Evolutionary conservation across 129 eudicot genomes (phyloP).

Genomic region (Helichrysum umbraculigerum): DNA sequence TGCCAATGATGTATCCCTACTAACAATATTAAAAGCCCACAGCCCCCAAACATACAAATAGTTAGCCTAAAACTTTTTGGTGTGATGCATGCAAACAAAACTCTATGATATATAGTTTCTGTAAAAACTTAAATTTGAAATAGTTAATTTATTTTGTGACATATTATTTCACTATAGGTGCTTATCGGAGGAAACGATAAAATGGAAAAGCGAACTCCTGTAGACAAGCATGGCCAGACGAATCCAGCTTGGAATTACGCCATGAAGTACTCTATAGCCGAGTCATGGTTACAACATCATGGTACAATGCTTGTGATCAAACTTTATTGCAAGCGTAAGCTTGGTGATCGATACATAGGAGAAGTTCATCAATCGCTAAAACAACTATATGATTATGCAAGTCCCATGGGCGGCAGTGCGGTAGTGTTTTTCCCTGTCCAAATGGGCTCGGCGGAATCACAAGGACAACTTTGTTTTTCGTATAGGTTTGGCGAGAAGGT

Average conservation of each 20-base stretch:
- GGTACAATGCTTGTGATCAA: slow-evolving; percentile 16
- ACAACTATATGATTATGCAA: slow-evolving; percentile 50
- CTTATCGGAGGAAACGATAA: neutral
- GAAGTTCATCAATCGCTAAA: slow-evolving; percentile 55
- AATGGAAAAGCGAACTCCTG: neutral
- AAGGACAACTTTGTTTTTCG: slow-evolving; percentile 53
- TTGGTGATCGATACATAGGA: slow-evolving; percentile 46
- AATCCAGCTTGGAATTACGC: slow-evolving; percentile 18
- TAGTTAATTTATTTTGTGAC: no score
- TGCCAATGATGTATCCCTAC: no score
- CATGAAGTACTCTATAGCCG: slow-evolving; percentile 7
- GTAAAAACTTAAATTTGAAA: no score
- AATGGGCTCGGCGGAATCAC: slow-evolving; percentile 49
- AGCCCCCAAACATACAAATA: no score
- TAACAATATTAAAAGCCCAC: no score
- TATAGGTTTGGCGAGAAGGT: slow-evolving; percentile 57
- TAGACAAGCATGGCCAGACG: neutral
- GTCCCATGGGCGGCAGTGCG: slow-evolving; percentile 44
- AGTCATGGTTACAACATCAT: slow-evolving; percentile 16
- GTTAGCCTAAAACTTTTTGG: no score
- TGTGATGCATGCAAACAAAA: no score
- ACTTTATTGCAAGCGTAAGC: slow-evolving; percentile 13
- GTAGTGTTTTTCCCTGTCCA: slow-evolving; percentile 45
- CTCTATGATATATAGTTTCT: no score
- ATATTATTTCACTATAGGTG: slow-evolving; percentile 2